Evolutionary conservation across 169 alveolate species (phyloP).

Genomic region (Perkinsus olseni): DNA sequence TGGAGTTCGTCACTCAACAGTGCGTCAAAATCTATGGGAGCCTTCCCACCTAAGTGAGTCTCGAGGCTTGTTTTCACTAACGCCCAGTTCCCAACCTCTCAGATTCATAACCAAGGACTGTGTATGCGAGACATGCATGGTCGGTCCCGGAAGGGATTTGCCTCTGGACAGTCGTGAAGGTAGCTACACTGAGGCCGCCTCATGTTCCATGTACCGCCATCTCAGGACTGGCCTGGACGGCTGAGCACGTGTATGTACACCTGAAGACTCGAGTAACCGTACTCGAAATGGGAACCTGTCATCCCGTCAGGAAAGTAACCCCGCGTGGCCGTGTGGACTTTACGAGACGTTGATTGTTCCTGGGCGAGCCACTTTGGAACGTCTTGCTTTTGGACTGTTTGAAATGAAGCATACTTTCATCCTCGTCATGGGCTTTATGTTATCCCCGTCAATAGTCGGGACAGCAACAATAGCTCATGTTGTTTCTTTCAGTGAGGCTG

Average conservation of each 20-base stretch:
- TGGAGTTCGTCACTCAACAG: neutral
- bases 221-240: neutral
- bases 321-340: too few relatives aligned
- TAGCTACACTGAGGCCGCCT: neutral
- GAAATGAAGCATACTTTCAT: too few relatives aligned
- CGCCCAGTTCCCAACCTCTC: neutral
- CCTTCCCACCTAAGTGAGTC: neutral
- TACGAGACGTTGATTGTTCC: too few relatives aligned
- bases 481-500: too few relatives aligned
- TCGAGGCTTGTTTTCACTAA: neutral
- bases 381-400: too few relatives aligned
- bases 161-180: neutral
- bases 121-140: neutral
- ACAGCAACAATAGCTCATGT: too few relatives aligned
- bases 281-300: too few relatives aligned
- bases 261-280: neutral
- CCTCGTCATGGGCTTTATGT: too few relatives aligned
- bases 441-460: too few relatives aligned
- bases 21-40: neutral
- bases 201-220: neutral
- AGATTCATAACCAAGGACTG: neutral
- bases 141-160: neutral
- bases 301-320: too few relatives aligned
- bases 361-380: too few relatives aligned
- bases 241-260: neutral